These are phyloP conservation scores for Mortierella sp. DNA, from an alignment of 371 early-diverging fungal species.

Conservation along the genomic window DNA sequence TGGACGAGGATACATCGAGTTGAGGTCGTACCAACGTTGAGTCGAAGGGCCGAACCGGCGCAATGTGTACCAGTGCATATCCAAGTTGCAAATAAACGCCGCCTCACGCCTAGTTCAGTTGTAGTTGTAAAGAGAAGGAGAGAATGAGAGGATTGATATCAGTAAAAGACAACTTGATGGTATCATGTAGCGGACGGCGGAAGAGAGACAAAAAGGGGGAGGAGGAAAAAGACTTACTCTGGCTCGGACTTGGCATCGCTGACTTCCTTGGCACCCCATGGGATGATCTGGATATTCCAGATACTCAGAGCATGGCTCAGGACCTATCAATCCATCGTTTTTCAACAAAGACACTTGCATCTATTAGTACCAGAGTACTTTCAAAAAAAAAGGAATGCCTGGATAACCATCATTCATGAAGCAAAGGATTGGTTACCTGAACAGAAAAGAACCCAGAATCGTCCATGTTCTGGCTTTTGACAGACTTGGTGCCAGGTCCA, in stretches of 20 bases:
- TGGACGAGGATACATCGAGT: conserved; percentile 67
- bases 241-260: conserved; percentile 64
- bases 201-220: background rate
- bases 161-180: background rate
- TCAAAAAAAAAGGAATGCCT: background rate
- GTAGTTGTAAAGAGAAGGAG: too few species aligned
- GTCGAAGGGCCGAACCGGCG: conserved; percentile 72
- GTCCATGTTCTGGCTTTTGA: conserved; percentile 78
- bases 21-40: conserved; percentile 81
- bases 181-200: background rate
- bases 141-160: background rate
- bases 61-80: conserved; percentile 74
- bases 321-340: conserved; percentile 61
- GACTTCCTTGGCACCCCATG: conserved; percentile 67
- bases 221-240: conserved; percentile 61
- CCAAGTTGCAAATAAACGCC: conserved; percentile 50
- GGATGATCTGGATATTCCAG: conserved; percentile 75
- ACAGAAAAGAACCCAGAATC: conserved; percentile 86
- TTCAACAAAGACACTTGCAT: background rate
- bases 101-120: conserved; percentile 29
- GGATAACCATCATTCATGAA: too few species aligned
- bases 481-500: conserved; percentile 22
- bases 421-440: conserved; percentile 59
- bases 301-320: conserved; percentile 74
- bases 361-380: background rate